Evolutionary conservation across 768 basidiomycete genomes (phyloP), one percentile per base, ranked within the genome.

Genomic region (Vararia minispora): DNA sequence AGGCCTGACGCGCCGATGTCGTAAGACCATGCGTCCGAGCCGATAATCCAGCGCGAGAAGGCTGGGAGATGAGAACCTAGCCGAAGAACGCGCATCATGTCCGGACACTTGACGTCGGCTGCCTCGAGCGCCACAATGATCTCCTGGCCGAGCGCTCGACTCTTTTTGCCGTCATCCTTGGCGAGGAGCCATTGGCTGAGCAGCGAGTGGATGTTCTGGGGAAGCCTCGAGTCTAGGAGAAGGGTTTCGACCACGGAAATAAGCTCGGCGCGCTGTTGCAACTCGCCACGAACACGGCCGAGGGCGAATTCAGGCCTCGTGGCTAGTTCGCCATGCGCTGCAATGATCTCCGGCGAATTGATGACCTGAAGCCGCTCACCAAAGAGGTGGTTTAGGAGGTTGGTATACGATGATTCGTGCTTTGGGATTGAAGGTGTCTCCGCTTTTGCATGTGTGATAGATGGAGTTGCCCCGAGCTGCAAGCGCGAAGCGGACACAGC

Each of bases 11-110:
- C 76, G 28, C 91, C 94, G 32, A 97, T 74, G 59, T 97, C 94
- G 57, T 94, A 89, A 0, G 91, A 82, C 94, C 92, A 97, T 0
- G 88, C 84, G 56, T 98, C 92, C 13, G 90, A 94, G 16, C 91
- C 90, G 50, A 98, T 82, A 58, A 98, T 97, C 92, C 92, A 98
- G 42, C 85, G 71, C 4, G 86, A 88, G 24, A 66, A 65, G 4
- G 76, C 63, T 28, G 75, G 63, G 47, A 92, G 74, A 47, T 78
- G 72, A 14, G 72, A 58, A 28, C 68, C 67, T 7, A 81, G 61
- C 68, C 50, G 26, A 86, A n/a, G 68, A 34, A 85, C 68, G 22
- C 66, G 66, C 25, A 73, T 60, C 3, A 70, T 72, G 9, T 69
- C 58, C 7, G 68, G 55, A 41, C 67, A 62, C 7, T 56, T 43